phyloP scores from a whole-genome alignment of 2,329 filamentous ascomycete genomes.

The Capronia coronata region DNA sequence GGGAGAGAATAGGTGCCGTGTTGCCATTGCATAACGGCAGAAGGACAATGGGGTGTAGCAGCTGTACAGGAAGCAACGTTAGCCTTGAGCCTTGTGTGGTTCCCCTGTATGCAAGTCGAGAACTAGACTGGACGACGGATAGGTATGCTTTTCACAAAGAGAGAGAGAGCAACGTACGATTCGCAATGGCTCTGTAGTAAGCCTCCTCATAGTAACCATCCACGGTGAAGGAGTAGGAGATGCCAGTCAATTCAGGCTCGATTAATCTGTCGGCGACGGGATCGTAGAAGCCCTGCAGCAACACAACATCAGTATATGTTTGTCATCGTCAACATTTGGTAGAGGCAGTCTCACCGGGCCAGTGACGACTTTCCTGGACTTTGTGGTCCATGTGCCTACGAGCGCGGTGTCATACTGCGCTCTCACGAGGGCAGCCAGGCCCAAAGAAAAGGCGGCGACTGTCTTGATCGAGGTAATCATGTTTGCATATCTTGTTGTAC shows the following conservation, averaged over 20 bases:
- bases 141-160: not conserved
- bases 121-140: not conserved
- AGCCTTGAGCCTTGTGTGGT: not conserved
- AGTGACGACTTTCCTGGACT: slow-evolving; percentile 62
- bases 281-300: slow-evolving; percentile 60
- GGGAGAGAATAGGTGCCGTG: slow-evolving; percentile 57
- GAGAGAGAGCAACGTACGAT: slow-evolving; percentile 48
- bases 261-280: slow-evolving; percentile 58
- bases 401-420: slow-evolving; percentile 37
- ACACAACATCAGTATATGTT: not conserved
- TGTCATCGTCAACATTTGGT: not conserved
- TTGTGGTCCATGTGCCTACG: slow-evolving; percentile 67
- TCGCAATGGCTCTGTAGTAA: slow-evolving; percentile 62
- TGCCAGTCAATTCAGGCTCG: slow-evolving; percentile 60
- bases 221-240: slow-evolving; percentile 66
- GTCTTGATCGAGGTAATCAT: slow-evolving; percentile 23
- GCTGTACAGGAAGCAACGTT: slow-evolving; percentile 40
- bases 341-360: slow-evolving; percentile 51
- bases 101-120: not conserved
- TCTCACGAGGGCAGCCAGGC: slow-evolving; percentile 14
- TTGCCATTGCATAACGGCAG: slow-evolving; percentile 65
- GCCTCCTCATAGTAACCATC: slow-evolving; percentile 64
- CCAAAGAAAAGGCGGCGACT: slow-evolving; percentile 14
- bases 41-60: slow-evolving; percentile 53
- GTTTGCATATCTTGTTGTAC: slow-evolving; percentile 15